These are phyloP conservation scores for Aspergillus haitiensis DNA, from an alignment of 495 filamentous ascomycete genomes.

Conservation along the genomic window DNA sequence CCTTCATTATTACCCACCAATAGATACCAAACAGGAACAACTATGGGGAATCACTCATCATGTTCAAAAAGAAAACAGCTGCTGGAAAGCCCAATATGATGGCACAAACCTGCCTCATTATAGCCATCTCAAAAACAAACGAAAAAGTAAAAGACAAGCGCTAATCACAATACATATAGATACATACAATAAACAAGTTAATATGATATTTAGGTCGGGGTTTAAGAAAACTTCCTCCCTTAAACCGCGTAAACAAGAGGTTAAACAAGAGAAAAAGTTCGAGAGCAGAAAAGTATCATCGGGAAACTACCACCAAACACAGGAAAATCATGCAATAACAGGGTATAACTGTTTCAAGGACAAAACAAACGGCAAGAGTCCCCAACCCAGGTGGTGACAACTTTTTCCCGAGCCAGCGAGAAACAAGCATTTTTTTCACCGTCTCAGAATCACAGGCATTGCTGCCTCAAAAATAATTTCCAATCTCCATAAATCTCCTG, in stretches of 20 bases:
- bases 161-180: constrained; percentile 20
- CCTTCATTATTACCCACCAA: constrained; percentile 1
- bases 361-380: constrained; percentile 15
- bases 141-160: constrained; percentile 7
- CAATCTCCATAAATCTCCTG: neutral
- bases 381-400: neutral
- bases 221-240: neutral
- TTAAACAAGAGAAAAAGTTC: constrained; percentile 3
- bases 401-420: constrained; percentile 24
- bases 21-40: constrained; percentile 1
- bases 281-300: no score
- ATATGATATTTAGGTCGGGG: constrained; percentile 5
- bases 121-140: constrained; percentile 4
- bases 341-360: constrained; percentile 23
- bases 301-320: constrained; percentile 1
- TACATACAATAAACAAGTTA: constrained; percentile 16
- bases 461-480: constrained; percentile 23
- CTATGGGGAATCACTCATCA: neutral
- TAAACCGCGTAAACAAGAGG: neutral
- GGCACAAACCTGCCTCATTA: constrained; percentile 19
- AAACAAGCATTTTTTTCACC: constrained; percentile 9
- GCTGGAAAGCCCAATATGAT: neutral
- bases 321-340: constrained; percentile 19
- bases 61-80: neutral
- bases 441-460: constrained; percentile 18